These are phyloP conservation scores for Hypoxylon sp. DNA, from an alignment of 2,329 filamentous ascomycete species.

Conservation along the genomic window DNA sequence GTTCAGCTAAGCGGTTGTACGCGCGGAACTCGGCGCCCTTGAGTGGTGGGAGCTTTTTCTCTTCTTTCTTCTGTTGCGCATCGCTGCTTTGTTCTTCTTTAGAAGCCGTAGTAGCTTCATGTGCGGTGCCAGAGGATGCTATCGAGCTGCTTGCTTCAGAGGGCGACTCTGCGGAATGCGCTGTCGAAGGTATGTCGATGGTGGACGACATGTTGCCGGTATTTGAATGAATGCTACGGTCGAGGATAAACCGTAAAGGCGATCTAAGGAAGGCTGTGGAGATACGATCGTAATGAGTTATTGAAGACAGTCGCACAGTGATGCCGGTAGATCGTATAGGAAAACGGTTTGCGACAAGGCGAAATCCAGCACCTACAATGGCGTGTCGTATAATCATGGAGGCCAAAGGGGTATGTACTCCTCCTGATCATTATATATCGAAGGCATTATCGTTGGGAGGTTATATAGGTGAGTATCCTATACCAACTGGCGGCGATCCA, in stretches of 20 bases:
- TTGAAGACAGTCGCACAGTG: neutral
- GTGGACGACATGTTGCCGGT: conserved; percentile 30
- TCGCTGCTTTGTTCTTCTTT: conserved; percentile 3
- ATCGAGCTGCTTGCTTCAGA: conserved; percentile 10
- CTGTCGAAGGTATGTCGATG: conserved; percentile 13
- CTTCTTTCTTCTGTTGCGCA: conserved; percentile 38
- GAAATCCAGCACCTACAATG: conserved; percentile 17
- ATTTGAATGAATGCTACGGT: conserved; percentile 13
- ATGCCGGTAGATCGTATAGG: conserved; percentile 2
- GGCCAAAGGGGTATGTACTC: neutral
- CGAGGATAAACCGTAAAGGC: neutral
- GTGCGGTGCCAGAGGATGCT: conserved; percentile 1
- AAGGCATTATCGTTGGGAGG: conserved; percentile 7
- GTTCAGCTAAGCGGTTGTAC: conserved; percentile 81
- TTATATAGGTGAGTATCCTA: conserved; percentile 29
- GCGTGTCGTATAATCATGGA: conserved; percentile 29
- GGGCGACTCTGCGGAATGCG: conserved; percentile 3
- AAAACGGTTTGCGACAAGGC: conserved; percentile 18
- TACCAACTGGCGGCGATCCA: conserved; percentile 14
- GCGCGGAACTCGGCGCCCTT: conserved; percentile 75
- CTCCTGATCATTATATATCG: conserved; percentile 14
- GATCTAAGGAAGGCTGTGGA: neutral
- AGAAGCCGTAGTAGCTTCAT: conserved; percentile 14
- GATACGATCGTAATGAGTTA: neutral
- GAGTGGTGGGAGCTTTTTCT: conserved; percentile 70